Base-by-base conservation (phyloP, 192 early-diverging fungal genomes). In the Gonapodya sp. region DNA sequence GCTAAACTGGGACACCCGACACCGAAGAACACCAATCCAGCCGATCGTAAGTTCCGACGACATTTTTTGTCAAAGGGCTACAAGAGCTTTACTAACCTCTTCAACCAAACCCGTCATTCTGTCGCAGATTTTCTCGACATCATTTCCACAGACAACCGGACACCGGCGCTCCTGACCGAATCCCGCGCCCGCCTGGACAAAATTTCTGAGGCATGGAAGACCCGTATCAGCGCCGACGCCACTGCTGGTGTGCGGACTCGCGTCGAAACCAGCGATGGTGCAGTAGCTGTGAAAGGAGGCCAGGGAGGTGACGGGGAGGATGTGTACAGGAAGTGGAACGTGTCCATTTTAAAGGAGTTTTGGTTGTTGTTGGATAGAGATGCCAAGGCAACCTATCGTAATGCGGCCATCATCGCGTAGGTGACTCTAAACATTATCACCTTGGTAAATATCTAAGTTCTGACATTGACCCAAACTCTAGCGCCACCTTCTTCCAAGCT, bases 21-120 rank as follows among this genome's bases (percentile, higher is more conserved):
- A 18, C 75, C 75, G 18, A 77, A 77, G 75, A 77, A 77, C 34
- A 77, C 75, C 18, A 77, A 77, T 33, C 75, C 75, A 16, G 75
- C 75, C 8, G 75, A 77, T 34, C 46, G 46, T 64, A 64, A 8
- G 46, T 64, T 16, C 46, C 8, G 8, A 64, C 46, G n/a, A n/a
- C n/a, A n/a, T n/a, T n/a, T n/a, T n/a, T n/a, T n/a, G n/a, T n/a
- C n/a, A n/a, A n/a, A n/a, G n/a, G n/a, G n/a, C 24, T 24, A 24
- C 46, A 64, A 16, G 8, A 64, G 24, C 46, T 64, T 16, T 64
- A 24, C 24, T 8, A 16, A 64, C 46, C 24, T 64, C 8, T 24
- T 64, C 46, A 8, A 8, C 24, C 46, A 64, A 8, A 8, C 24
- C 8, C 8, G 8, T 8, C 46, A 8, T 64, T 24, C 46, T 24